Conservation (phyloP, 495 filamentous ascomycete species). For the Annulohypoxylon bovei region DNA sequence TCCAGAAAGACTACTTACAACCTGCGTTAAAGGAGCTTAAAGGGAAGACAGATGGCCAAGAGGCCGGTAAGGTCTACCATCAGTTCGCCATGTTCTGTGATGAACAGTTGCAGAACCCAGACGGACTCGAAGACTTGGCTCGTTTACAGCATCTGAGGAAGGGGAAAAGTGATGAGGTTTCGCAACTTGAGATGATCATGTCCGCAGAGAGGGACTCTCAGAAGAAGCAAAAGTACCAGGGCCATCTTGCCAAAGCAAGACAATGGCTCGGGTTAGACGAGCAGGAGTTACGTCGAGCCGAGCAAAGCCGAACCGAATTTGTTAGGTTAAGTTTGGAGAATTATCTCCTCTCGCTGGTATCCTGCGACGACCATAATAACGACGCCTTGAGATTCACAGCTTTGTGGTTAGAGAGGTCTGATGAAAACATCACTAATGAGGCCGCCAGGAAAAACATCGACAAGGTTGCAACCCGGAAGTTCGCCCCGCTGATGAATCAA, state of each 20-base stretch:
- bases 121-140: constrained; percentile 83
- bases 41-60: constrained; percentile 71
- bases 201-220: constrained; percentile 52
- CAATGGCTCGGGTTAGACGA: constrained; percentile 91
- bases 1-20: constrained; percentile 83
- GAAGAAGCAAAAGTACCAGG: constrained; percentile 50
- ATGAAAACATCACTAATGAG: constrained; percentile 74
- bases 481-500: constrained; percentile 94
- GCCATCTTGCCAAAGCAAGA: constrained; percentile 69
- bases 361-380: constrained; percentile 87
- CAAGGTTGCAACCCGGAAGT: constrained; percentile 87
- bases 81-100: constrained; percentile 97
- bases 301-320: constrained; percentile 78
- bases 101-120: constrained; percentile 84
- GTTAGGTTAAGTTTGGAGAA: constrained; percentile 90
- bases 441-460: constrained; percentile 75
- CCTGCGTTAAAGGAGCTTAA: constrained; percentile 83
- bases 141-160: constrained; percentile 82
- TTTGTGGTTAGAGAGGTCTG: constrained; percentile 88
- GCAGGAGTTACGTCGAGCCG: constrained; percentile 82
- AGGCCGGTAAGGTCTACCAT: constrained; percentile 89
- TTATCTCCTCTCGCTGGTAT: constrained; percentile 84
- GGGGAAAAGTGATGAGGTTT: constrained; percentile 81
- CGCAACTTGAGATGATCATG: constrained; percentile 68
- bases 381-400: constrained; percentile 94